A percentile compares a stretch with the other conserved stretches of the same genome.
phyloP scores from a whole-genome alignment of 192 early-diverging fungal genomes.

The Coemansia sp. region DNA sequence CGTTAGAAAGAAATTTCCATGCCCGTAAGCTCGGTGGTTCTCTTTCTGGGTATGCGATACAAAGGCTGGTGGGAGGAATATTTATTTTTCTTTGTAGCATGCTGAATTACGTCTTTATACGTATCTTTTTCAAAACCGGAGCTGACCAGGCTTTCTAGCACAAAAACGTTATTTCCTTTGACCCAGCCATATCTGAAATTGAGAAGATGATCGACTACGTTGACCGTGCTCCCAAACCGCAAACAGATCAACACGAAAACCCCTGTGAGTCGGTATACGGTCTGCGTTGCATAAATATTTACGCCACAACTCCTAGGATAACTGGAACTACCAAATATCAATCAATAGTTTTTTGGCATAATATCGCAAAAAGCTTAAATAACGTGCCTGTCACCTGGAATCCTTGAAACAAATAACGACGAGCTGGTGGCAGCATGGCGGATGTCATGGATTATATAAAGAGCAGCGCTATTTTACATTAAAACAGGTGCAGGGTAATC shows the following conservation, averaged over 20 bases:
- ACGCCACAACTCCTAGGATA: not conserved
- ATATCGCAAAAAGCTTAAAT: not conserved
- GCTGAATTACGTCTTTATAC: not conserved
- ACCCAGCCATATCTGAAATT: not conserved
- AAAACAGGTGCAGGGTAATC: not conserved
- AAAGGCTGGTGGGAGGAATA: not conserved
- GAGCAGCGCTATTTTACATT: not conserved
- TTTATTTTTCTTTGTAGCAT: slow-evolving; percentile 4
- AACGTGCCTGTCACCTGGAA: not conserved
- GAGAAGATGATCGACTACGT: not conserved
- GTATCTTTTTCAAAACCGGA: not conserved
- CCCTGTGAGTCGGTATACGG: not conserved
- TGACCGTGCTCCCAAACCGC: not conserved
- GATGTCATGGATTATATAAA: not conserved
- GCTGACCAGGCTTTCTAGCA: slow-evolving; percentile 3
- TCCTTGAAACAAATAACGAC: not conserved
- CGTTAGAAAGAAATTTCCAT: not conserved
- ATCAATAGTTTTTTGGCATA: not conserved
- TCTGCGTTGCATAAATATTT: not conserved
- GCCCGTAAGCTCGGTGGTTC: not conserved
- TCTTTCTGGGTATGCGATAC: not conserved
- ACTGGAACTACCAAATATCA: not conserved
- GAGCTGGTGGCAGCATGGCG: not conserved
- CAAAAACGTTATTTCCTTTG: not conserved
- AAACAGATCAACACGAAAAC: not conserved